Conservation (phyloP, 345 rosid species). For the Diplotaxis tenuifolia region DNA sequence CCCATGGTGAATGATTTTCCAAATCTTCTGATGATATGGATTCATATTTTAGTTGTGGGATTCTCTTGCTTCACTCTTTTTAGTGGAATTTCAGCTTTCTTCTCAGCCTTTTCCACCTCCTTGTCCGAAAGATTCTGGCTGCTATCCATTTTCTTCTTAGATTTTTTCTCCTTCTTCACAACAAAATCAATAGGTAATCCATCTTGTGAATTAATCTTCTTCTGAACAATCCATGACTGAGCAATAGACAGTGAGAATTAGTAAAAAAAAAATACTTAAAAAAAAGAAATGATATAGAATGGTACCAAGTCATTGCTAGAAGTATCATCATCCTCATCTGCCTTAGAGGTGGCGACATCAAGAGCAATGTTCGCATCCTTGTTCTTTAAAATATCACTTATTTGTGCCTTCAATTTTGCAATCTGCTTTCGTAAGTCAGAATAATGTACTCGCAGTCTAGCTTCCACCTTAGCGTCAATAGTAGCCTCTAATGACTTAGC, state of each 20-base stretch:
- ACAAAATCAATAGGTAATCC: neutral
- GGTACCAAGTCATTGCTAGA: neutral
- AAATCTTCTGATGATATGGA: neutral
- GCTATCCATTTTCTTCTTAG: neutral
- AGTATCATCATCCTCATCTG: neutral
- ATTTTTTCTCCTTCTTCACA: neutral
- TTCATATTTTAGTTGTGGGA: neutral
- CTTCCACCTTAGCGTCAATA: neutral
- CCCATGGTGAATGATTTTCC: neutral
- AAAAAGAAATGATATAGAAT: neutral
- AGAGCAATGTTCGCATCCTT: neutral
- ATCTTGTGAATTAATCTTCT: neutral
- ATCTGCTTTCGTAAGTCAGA: neutral
- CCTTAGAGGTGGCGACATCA: neutral
- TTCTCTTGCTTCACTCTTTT: neutral
- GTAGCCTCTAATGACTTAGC: neutral
- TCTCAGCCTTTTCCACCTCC: neutral
- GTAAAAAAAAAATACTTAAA: neutral
- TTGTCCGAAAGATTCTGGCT: neutral
- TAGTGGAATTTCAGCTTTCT: neutral
- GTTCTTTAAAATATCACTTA: neutral
- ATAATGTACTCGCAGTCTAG: neutral
- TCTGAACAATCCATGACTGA: neutral
- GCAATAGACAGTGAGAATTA: neutral
- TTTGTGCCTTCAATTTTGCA: neutral